Evolutionary conservation across 768 basidiomycete genomes (phyloP).

Genomic region (Phylloporus arenicola): DNA sequence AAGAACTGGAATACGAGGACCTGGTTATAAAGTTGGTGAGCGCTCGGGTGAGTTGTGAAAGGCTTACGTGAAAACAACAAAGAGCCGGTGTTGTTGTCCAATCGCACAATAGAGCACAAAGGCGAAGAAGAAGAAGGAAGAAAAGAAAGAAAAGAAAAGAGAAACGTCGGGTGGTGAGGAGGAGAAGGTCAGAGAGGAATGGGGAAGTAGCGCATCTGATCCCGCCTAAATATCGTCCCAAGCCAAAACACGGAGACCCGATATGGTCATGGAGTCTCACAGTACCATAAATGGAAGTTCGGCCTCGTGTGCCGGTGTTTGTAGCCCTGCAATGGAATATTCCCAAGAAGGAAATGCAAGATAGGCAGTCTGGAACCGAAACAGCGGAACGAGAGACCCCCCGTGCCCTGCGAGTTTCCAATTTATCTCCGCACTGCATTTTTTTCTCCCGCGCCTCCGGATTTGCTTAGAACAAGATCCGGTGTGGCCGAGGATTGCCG

Average conservation of each 20-base stretch:
- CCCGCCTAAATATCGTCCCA: constrained; percentile 31
- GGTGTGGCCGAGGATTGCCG: constrained; percentile 22
- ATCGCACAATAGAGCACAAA: constrained; percentile 33
- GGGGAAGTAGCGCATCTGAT: constrained; percentile 26
- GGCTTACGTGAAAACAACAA: constrained; percentile 33
- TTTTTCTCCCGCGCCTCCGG: constrained; percentile 24
- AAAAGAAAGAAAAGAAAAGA: constrained; percentile 21
- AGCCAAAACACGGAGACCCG: neutral
- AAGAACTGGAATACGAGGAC: constrained; percentile 31
- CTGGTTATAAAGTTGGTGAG: constrained; percentile 12
- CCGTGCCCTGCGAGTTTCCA: constrained; percentile 25
- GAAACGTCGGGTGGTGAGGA: constrained; percentile 38
- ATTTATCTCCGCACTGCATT: constrained; percentile 21
- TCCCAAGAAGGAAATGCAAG: constrained; percentile 14
- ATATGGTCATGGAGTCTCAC: constrained; percentile 12
- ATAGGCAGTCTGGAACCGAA: constrained; percentile 6
- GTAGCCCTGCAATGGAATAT: constrained; percentile 30
- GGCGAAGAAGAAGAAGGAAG: constrained; percentile 21
- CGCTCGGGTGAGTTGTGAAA: neutral
- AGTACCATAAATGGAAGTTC: constrained; percentile 9
- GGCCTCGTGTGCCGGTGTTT: constrained; percentile 33
- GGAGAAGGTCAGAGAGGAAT: constrained; percentile 31
- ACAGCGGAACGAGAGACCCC: constrained; percentile 11
- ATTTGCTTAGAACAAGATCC: constrained; percentile 21
- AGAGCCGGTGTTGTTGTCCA: constrained; percentile 26